Evolutionary conservation across 495 filamentous ascomycete genomes (phyloP), one percentile per base, ranked within the genome.

Genomic region (Apodospora peruviana): DNA sequence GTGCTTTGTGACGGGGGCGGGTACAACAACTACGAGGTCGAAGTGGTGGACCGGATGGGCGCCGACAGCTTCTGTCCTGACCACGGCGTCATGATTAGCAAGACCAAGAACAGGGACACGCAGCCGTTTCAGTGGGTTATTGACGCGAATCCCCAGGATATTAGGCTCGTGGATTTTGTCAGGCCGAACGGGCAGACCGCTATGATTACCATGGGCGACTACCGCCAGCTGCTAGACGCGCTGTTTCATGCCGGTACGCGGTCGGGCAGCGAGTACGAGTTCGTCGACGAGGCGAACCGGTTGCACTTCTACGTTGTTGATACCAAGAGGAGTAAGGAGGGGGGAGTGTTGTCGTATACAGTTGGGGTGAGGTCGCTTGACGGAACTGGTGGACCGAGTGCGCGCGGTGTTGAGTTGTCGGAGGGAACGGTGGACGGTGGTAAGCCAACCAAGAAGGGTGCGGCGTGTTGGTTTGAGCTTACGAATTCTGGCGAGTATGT

Each of bases 201-300:
- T 4, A 41, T 41, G 39, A 41, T 41, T 18, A 41, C 39, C 19
- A 41, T 41, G 21, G 39, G 39, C 39, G 39, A 41, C 39, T 41
- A 41, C 21, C 39, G 39, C 18, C 39, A 41, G 11, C 39, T 41
- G 2, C 21, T 24, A 17, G 39, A 41, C 39, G 39, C 39, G 1
- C 39, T 41, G 14, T 41, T 41, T 18, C 39, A 41, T 18, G 39
- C 39, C 1, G 39, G 39, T 20, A 41, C 39, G 19, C 18, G 21
- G 18, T 41, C 39, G 19, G 39, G 39, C 39, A 41, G 39, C 39
- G 19, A 41, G 39, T 41, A 10, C 21, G 39, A 41, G 39, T 41
- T 22, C 21, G 21, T 41, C 39, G 39, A 41, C 39, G 20, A 14
- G 14, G 39, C 39, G 1, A 41, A 41, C 39, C 39, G 39, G 19